Conservation (phyloP, 495 filamentous ascomycete species). For the Aspergillus incahuasiensis region DNA sequence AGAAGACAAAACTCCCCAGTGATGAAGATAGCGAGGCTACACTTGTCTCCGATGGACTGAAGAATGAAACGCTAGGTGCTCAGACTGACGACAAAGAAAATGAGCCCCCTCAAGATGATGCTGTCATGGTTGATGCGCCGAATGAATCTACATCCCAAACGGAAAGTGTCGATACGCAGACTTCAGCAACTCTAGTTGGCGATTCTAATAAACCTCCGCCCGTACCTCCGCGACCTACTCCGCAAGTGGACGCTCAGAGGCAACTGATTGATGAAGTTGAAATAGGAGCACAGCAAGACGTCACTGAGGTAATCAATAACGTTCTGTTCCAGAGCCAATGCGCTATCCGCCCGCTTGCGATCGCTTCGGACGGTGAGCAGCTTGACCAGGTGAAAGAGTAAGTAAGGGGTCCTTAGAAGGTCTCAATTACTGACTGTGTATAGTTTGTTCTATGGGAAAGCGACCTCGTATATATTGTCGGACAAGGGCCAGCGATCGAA, state of each 20-base stretch:
- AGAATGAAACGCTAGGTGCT: slow-evolving; percentile 19
- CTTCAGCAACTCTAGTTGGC: slow-evolving; percentile 5
- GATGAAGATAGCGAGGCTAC: slow-evolving; percentile 49
- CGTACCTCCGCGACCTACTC: slow-evolving; percentile 43
- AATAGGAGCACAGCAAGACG: slow-evolving; percentile 76
- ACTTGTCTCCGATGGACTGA: slow-evolving; percentile 39
- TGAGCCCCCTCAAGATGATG: slow-evolving; percentile 23
- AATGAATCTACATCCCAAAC: slow-evolving; percentile 10
- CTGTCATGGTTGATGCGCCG: slow-evolving; percentile 15
- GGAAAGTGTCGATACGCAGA: slow-evolving; percentile 3
- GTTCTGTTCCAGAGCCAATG: slow-evolving; percentile 85
- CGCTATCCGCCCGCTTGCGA: slow-evolving; percentile 64
- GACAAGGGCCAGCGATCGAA: slow-evolving; percentile 41
- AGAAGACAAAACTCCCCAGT: slow-evolving; percentile 20
- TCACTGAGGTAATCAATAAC: slow-evolving; percentile 90
- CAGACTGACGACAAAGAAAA: slow-evolving; percentile 43
- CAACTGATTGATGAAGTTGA: slow-evolving; percentile 52
- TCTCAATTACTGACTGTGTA: slow-evolving; percentile 6
- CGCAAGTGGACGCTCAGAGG: slow-evolving; percentile 32
- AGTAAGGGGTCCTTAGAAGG: slow-evolving; percentile 15
- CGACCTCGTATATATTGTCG: slow-evolving; percentile 50
- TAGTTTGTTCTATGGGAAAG: slow-evolving; percentile 58
- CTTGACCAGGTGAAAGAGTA: slow-evolving; percentile 69
- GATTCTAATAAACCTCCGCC: slow-evolving; percentile 36
- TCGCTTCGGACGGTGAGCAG: slow-evolving; percentile 66